These are phyloP conservation scores for Bruguiera hainesii DNA, from an alignment of 441 rosid species.

Conservation along the genomic window DNA sequence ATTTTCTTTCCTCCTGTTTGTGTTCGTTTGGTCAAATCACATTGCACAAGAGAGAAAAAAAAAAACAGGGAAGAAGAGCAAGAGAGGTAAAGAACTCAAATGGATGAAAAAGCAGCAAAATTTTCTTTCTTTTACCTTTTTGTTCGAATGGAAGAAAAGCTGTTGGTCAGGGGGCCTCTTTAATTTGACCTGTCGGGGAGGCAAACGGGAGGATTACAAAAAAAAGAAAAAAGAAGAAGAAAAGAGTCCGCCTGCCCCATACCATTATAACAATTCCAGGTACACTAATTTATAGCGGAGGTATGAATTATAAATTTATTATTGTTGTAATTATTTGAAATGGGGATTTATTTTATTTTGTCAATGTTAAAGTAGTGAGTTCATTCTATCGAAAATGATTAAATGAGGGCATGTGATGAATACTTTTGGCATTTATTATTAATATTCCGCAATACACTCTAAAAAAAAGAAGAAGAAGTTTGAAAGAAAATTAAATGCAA, in stretches of 20 bases:
- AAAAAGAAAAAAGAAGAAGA: not conserved
- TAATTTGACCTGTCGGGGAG: slow-evolving; percentile 76
- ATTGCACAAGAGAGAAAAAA: not conserved
- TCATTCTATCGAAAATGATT: too few relatives aligned
- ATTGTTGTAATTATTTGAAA: too few relatives aligned
- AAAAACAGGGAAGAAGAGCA: not conserved
- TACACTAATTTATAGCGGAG: not conserved
- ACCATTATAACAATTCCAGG: not conserved
- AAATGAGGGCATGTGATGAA: too few relatives aligned
- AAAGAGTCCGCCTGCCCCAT: not conserved
- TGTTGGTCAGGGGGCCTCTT: slow-evolving; percentile 34
- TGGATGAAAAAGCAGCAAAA: slow-evolving; percentile 9
- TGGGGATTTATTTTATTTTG: too few relatives aligned
- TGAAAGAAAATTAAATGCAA: too few relatives aligned
- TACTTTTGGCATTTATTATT: too few relatives aligned
- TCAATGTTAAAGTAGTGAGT: too few relatives aligned
- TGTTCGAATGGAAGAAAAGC: slow-evolving; percentile 16
- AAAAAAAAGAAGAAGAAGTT: too few relatives aligned
- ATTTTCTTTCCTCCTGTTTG: too few relatives aligned
- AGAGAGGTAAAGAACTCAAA: not conserved
- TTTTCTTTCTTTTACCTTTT: slow-evolving; percentile 19
- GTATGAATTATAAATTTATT: too few relatives aligned
- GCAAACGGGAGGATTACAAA: slow-evolving; percentile 26
- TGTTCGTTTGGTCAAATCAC: not conserved
- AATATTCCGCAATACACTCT: too few relatives aligned